These are phyloP conservation scores for Blastocrithidia nonstop DNA, from an alignment of 208 protist species.

Conservation along the genomic window DNA sequence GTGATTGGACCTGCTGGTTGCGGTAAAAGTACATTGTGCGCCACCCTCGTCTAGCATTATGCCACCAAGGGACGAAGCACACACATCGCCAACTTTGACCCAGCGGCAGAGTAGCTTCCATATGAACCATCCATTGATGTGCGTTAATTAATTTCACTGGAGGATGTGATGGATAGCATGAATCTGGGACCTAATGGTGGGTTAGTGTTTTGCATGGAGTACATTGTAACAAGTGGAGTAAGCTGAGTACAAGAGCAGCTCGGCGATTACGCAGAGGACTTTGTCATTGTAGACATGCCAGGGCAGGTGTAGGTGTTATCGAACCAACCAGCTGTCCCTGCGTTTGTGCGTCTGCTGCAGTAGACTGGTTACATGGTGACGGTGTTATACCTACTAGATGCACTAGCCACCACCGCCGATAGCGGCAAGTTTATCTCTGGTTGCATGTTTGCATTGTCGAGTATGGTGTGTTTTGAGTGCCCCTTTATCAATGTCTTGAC, in stretches of 20 bases:
- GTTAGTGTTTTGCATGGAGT: constrained; percentile 98
- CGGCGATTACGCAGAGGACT: constrained; percentile 88
- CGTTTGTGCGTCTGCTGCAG: constrained; percentile 70
- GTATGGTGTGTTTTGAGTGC: constrained; percentile 86
- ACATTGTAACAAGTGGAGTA: constrained; percentile 85
- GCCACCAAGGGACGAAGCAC: constrained; percentile 67
- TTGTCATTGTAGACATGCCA: constrained; percentile 98
- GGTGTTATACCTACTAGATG: constrained; percentile 79
- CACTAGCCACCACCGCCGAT: constrained; percentile 67
- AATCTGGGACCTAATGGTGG: constrained; percentile 97
- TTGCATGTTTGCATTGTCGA: constrained; percentile 79
- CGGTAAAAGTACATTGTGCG: constrained; percentile 87
- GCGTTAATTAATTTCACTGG: constrained; percentile 88
- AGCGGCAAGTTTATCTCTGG: constrained; percentile 82
- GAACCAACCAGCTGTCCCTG: constrained; percentile 85
- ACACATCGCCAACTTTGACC: constrained; percentile 97
- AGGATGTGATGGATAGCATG: constrained; percentile 85
- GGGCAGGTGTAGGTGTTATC: constrained; percentile 99
- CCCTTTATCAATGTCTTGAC: constrained; percentile 85
- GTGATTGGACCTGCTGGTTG: constrained; percentile 86
- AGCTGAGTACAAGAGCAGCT: constrained; percentile 92
- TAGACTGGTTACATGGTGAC: constrained; percentile 65
- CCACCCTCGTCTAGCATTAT: constrained; percentile 72
- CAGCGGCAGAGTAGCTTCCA: constrained; percentile 89
- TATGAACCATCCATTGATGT: constrained; percentile 91